Base-by-base conservation (phyloP, 768 basidiomycete species). In the Amanita phalloides region DNA sequence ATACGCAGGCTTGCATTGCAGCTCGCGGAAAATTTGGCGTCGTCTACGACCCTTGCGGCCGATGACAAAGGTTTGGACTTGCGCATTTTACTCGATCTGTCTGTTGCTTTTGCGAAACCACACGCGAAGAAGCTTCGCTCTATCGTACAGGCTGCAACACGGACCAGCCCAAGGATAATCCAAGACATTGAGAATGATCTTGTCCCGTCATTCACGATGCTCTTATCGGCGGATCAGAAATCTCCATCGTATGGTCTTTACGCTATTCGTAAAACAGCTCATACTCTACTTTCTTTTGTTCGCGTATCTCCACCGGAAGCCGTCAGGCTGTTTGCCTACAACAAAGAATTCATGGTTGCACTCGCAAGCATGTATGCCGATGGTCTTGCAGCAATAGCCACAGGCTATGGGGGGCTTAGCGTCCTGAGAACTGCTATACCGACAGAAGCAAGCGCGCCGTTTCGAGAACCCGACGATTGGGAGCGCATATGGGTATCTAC, bases 401-500 rank as follows among this genome's bases (percentile, higher is more conserved):
- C 69, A 13, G 76, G 79, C 0, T 85, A 88, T 50, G 84, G 86
- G 0, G 82, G 83, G 10, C 56, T 76, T 8, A 55, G 60, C 25
- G 49, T 61, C 28, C 46, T 61, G 23, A 49, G 63, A 21, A 54
- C 49, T 2, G 51, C 51, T 30, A 52, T 52, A 21, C 17, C 30
- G 6, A 43, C 51, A 38, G 51, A 45, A 10, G 35, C 35, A 23
- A 13, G 21, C 4, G 57, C 54, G 6, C 58, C 57, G 32, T 57
- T 62, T 10, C 60, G 66, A 51, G 61, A 68, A 4, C 63, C 71
- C 13, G 79, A 82, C 55, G 76, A 86, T 47, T 90, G 86, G 86
- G 80, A 85, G 56, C 69, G 68, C 11, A 71, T 85, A 43, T 86
- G 84, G 77, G 69, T 89, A 5, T 76, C 82, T 52, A 81, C 83